Conservation (phyloP, 768 basidiomycete species). For the Galerina marginata region DNA sequence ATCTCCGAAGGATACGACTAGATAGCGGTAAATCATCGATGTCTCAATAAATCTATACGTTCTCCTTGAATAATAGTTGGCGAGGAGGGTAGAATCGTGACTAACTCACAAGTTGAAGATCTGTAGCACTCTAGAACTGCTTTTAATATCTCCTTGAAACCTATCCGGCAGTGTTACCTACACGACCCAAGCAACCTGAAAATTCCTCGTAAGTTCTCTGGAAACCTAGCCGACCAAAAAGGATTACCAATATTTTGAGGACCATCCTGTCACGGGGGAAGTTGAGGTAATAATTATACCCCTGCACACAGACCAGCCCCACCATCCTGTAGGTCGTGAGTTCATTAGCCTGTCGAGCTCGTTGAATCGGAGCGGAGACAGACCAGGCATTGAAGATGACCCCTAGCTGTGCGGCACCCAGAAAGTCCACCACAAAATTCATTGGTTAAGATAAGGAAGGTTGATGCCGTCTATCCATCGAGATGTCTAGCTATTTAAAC, state of each 20-base stretch:
- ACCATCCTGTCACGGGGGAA: conserved; percentile 4
- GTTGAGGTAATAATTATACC: conserved; percentile 1
- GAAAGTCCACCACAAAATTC: not conserved
- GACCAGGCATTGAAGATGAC: conserved; percentile 7
- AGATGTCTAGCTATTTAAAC: too few relatives aligned
- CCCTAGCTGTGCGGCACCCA: conserved; percentile 1
- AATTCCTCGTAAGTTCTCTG: not conserved
- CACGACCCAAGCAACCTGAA: conserved; percentile 9
- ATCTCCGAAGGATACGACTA: not conserved
- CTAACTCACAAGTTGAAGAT: conserved; percentile 4
- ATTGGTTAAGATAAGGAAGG: too few relatives aligned
- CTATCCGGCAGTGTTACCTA: not conserved
- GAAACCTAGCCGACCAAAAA: not conserved
- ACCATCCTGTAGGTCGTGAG: conserved; percentile 1
- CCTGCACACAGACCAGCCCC: conserved; percentile 2
- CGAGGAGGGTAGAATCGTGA: not conserved
- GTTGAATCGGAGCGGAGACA: not conserved
- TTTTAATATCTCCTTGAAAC: not conserved
- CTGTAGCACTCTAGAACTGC: not conserved
- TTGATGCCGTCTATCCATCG: too few relatives aligned
- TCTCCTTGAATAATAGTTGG: not conserved
- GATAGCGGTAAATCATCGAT: conserved; percentile 6
- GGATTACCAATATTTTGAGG: not conserved
- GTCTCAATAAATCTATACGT: not conserved
- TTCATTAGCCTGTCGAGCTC: not conserved